phyloP scores from a whole-genome alignment of 2,329 filamentous ascomycete genomes.

The Ceratocystis papillata region DNA sequence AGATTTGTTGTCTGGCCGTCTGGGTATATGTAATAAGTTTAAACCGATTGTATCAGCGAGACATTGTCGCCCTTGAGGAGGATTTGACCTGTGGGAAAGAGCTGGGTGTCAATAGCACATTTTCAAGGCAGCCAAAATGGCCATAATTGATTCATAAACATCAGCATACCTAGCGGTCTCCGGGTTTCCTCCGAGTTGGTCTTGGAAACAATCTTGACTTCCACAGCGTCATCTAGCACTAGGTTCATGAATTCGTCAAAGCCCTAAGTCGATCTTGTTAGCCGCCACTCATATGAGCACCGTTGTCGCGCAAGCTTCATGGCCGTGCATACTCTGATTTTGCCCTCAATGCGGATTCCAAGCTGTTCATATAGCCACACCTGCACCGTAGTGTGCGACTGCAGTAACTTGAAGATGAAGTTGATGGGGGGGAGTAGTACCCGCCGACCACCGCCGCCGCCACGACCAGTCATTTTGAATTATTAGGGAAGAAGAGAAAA shows the following conservation, averaged over 20 bases:
- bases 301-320: conserved; percentile 47
- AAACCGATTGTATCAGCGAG: conserved; percentile 55
- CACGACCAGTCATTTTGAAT: conserved; percentile 47
- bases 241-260: conserved; percentile 99
- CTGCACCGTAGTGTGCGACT: conserved; percentile 67
- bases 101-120: conserved; percentile 27
- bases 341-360: conserved; percentile 86
- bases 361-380: conserved; percentile 98
- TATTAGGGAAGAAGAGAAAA: neutral
- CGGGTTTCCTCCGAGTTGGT: conserved; percentile 63
- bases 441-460: conserved; percentile 46
- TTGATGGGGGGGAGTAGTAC: conserved; percentile 51
- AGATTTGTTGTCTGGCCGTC: conserved; percentile 7
- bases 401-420: conserved; percentile 64
- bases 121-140: neutral
- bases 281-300: conserved; percentile 5
- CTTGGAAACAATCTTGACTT: conserved; percentile 79
- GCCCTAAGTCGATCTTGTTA: conserved; percentile 47
- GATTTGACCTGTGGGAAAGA: conserved; percentile 57
- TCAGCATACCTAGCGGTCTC: conserved; percentile 59
- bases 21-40: conserved; percentile 11
- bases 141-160: neutral
- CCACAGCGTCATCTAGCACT: conserved; percentile 87
- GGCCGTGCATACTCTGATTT: conserved; percentile 69
- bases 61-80: conserved; percentile 83